These are phyloP conservation scores for Pelargonium australe DNA, from an alignment of 441 rosid genomes.

Conservation along the genomic window DNA sequence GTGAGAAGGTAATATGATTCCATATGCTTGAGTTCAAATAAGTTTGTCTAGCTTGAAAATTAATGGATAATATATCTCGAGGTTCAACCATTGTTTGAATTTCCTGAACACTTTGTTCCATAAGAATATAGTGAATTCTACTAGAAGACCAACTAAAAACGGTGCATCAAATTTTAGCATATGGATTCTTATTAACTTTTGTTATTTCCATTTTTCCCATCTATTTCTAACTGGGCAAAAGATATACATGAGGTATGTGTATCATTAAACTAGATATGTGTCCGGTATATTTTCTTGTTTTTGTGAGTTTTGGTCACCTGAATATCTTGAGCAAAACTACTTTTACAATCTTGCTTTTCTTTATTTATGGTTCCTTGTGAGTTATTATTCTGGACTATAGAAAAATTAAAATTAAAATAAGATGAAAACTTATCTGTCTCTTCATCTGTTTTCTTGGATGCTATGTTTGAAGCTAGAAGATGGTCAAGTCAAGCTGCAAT, in stretches of 20 bases:
- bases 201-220: background rate
- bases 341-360: too few species aligned
- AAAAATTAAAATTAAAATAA: background rate
- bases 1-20: background rate
- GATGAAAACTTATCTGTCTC: background rate
- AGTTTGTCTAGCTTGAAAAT: background rate
- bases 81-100: background rate
- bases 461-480: constrained; percentile 75
- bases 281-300: too few species aligned
- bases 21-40: background rate
- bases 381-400: background rate
- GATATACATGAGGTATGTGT: background rate
- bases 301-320: too few species aligned
- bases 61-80: background rate
- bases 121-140: background rate
- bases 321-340: too few species aligned
- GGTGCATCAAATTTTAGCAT: background rate
- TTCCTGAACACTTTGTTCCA: background rate
- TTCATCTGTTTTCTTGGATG: constrained; percentile 19
- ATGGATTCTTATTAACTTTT: background rate
- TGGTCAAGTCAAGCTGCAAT: constrained; percentile 93
- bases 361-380: background rate
- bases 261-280: too few species aligned
- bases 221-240: background rate
- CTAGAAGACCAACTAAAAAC: background rate